Base-by-base conservation (phyloP, 163 green algal species). In the Chlamydomonas reinhardtii region DNA sequence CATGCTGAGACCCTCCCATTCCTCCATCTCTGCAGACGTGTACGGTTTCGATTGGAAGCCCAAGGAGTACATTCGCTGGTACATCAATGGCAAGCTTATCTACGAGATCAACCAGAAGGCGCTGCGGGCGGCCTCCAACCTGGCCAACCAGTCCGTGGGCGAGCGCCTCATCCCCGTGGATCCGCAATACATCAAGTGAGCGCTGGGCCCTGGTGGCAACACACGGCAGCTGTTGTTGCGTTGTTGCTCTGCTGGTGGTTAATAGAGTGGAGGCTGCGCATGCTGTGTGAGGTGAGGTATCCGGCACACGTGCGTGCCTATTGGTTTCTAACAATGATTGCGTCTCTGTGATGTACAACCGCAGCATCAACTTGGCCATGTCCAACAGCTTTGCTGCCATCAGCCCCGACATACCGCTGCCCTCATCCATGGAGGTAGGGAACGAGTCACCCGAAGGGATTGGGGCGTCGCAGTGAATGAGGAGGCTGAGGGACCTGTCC, bases 131-230 rank as follows among this genome's bases (percentile, higher is more conserved):
- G 52, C 4, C 16, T 61, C 68, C 68, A 85, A 85, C 52, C 22
- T 1, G 14, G 32, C 24, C 32, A 85, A 85, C 68, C 11, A 78
- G 78, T 48, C 31, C 1, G 68, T 85, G 34, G 78, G 68, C 25
- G 78, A 85, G 24, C 78, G 78, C 22, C 34, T 85, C 15, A 85
- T 85, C 37, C 78, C 78, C 4, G 39, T 85, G 52, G 78, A 85
- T 0, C 68, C 68, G 16, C 31, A 54, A 19, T 85, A 85, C 78
- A 85, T 85, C 68, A 85, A 85, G 48, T 56, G 48, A 12, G 48
- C 9, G 48, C 8, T 5, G 39, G 39, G 39, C 5, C 39, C 39
- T 5, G 5, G 39, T 5, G 39, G 39, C 39, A 8, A n/a, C n/a
- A n/a, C n/a, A n/a, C n/a, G n/a, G n/a, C n/a, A n/a, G 43, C 43